phyloP scores from a whole-genome alignment of 768 basidiomycete species.

The Xerocomellus dryophilus region DNA sequence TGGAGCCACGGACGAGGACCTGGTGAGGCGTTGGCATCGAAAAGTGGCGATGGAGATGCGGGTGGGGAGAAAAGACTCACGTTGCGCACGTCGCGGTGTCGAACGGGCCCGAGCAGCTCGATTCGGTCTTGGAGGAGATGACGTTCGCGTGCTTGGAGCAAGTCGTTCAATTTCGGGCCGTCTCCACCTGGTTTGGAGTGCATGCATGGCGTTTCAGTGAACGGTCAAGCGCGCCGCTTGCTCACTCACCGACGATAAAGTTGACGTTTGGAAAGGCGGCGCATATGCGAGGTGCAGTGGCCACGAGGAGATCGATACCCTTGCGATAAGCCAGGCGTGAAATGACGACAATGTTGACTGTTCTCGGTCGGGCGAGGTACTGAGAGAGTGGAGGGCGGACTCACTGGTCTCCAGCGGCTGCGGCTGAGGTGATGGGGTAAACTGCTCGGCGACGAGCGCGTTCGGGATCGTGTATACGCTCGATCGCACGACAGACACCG shows the following conservation, averaged over 20 bases:
- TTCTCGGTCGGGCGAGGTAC: neutral
- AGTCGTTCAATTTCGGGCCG: conserved; percentile 91
- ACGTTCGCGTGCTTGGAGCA: conserved; percentile 94
- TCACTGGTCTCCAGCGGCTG: conserved; percentile 55
- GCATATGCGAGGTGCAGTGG: conserved; percentile 88
- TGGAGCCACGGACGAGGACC: conserved; percentile 84
- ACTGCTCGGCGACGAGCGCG: conserved; percentile 82
- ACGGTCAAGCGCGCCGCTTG: neutral
- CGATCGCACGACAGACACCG: conserved; percentile 44
- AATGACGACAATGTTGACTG: conserved; percentile 89
- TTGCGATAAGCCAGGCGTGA: conserved; percentile 93
- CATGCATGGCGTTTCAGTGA: neutral
- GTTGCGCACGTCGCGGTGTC: conserved; percentile 76
- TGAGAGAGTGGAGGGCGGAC: neutral
- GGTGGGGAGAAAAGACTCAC: conserved; percentile 39
- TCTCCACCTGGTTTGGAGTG: conserved; percentile 66
- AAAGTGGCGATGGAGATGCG: neutral
- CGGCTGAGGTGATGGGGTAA: conserved; percentile 57
- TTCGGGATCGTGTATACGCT: conserved; percentile 93
- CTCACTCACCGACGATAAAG: conserved; percentile 71
- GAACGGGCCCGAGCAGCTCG: conserved; percentile 80
- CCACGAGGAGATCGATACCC: conserved; percentile 93
- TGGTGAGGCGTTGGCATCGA: conserved; percentile 27
- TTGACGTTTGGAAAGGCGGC: conserved; percentile 79
- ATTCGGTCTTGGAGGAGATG: conserved; percentile 87